Conservation (phyloP, 495 filamentous ascomycete species). For the Talaromyces adpressus region DNA sequence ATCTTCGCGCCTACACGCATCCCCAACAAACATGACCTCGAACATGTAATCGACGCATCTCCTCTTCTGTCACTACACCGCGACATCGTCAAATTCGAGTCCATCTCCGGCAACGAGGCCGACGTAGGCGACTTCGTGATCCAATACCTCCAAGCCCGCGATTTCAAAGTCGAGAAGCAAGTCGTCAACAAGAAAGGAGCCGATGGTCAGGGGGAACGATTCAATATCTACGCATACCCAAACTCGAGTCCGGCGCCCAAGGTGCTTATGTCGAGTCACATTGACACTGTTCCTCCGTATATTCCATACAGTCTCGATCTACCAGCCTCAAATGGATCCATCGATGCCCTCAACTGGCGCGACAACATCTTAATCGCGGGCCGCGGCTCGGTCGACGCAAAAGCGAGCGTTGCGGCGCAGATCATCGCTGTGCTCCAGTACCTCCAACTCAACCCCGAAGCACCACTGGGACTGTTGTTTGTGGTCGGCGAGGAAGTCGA, state of each 20-base stretch:
- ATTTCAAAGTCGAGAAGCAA: constrained; percentile 64
- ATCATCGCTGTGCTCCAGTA: constrained; percentile 60
- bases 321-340: constrained; percentile 15
- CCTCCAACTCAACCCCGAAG: constrained; percentile 32
- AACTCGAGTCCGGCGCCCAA: constrained; percentile 45
- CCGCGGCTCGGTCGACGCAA: constrained; percentile 84
- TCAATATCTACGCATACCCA: constrained; percentile 77
- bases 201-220: constrained; percentile 30
- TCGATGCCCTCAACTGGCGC: constrained; percentile 17
- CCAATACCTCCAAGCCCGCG: constrained; percentile 53
- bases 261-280: constrained; percentile 69
- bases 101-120: constrained; percentile 68
- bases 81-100: constrained; percentile 65
- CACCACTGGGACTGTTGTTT: constrained; percentile 65
- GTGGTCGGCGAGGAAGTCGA: constrained; percentile 82
- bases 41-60: constrained; percentile 27
- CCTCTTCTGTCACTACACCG: constrained; percentile 72
- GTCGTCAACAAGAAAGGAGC: constrained; percentile 11
- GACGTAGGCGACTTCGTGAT: constrained; percentile 61
- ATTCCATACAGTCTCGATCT: constrained; percentile 42
- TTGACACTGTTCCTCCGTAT: constrained; percentile 63
- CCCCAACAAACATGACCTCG: constrained; percentile 8
- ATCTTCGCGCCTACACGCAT: neutral
- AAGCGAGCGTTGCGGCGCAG: constrained; percentile 78
- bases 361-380: constrained; percentile 54